These are phyloP conservation scores for Lentinula guzmanii DNA, from an alignment of 768 basidiomycete species.

Conservation along the genomic window DNA sequence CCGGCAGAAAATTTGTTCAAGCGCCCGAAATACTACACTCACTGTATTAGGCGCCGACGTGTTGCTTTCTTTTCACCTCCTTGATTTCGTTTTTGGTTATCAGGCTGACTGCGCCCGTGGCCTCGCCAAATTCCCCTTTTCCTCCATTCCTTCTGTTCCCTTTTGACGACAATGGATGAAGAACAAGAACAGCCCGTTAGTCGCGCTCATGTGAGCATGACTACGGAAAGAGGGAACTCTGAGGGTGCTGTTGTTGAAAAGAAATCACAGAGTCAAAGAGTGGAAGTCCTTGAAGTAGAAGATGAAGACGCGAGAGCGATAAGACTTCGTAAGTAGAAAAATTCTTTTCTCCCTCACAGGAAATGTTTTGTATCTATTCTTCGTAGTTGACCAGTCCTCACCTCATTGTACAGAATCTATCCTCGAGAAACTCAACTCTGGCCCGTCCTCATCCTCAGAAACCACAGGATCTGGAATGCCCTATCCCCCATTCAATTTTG, in stretches of 20 bases:
- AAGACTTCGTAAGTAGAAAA: slow-evolving; percentile 30
- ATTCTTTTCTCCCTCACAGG: slow-evolving; percentile 6
- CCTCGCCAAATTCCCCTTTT: background rate
- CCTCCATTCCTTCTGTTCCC: background rate
- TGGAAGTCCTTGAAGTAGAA: slow-evolving; percentile 37
- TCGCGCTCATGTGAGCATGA: background rate
- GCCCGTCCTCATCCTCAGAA: slow-evolving; percentile 12
- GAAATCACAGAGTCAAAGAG: slow-evolving; percentile 3
- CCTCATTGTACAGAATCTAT: slow-evolving; percentile 24
- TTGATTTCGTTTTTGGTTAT: background rate
- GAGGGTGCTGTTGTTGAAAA: background rate
- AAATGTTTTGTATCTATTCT: slow-evolving; percentile 2
- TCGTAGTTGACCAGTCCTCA: background rate
- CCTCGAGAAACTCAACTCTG: slow-evolving; percentile 32
- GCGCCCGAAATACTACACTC: too few relatives aligned
- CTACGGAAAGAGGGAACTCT: background rate
- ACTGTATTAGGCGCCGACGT: too few relatives aligned
- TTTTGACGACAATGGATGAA: background rate
- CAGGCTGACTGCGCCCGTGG: background rate
- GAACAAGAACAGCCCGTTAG: background rate
- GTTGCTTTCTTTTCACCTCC: too few relatives aligned
- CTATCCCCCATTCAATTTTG: slow-evolving; percentile 25
- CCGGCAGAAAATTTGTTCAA: too few relatives aligned
- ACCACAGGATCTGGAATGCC: slow-evolving; percentile 2
- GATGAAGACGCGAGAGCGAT: slow-evolving; percentile 37